Evolutionary conservation across 2,329 filamentous ascomycete genomes (phyloP).

Genomic region (Penicillium sp.): DNA sequence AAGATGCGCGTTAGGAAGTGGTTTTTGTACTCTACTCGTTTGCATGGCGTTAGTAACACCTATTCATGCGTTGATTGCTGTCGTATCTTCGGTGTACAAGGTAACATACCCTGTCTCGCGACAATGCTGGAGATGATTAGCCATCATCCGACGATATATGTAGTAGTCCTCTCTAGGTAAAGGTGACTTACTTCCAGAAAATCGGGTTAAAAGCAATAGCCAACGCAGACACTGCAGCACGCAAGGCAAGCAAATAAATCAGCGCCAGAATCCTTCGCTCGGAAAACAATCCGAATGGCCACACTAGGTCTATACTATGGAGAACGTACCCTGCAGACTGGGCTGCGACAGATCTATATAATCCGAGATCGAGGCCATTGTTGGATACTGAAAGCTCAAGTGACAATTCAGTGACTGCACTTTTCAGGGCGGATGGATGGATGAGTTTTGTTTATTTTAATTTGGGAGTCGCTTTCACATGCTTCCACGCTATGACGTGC

Average conservation of each 20-base stretch:
- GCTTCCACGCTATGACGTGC: neutral
- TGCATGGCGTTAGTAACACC: constrained; percentile 15
- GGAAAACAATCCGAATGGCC: constrained; percentile 8
- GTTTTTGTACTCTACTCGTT: constrained; percentile 74
- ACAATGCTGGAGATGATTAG: constrained; percentile 59
- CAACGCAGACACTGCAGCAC: constrained; percentile 67
- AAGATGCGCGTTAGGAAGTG: constrained; percentile 85
- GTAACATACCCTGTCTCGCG: constrained; percentile 66
- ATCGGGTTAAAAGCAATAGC: constrained; percentile 93
- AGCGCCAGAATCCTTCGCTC: constrained; percentile 5
- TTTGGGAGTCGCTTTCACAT: neutral
- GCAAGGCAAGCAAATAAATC: neutral
- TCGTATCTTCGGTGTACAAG: neutral
- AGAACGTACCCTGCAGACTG: constrained; percentile 60
- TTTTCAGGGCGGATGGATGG: neutral
- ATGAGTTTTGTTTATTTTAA: neutral
- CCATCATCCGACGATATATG: constrained; percentile 14
- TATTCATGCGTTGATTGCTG: constrained; percentile 12
- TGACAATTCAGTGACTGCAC: neutral
- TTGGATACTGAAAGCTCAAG: neutral
- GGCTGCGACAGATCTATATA: constrained; percentile 62
- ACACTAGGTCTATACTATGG: neutral
- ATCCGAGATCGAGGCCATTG: constrained; percentile 34
- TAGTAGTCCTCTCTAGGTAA: neutral
- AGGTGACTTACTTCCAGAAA: constrained; percentile 92